phyloP scores from a whole-genome alignment of 495 filamentous ascomycete species.

The Bombardia bombarda region DNA sequence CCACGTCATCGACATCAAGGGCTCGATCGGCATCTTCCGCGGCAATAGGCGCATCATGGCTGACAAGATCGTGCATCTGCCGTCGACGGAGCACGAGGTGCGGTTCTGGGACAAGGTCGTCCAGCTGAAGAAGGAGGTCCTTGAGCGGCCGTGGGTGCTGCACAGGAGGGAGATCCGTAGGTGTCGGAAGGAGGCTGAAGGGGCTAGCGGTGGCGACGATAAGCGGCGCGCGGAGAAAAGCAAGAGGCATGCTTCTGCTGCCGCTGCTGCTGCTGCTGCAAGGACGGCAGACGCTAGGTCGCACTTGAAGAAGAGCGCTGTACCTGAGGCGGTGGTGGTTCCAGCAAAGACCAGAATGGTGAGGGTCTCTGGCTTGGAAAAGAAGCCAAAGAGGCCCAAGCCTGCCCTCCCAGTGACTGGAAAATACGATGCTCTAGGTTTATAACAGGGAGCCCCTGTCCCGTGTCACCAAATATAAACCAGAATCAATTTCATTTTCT shows the following conservation, averaged over 20 bases:
- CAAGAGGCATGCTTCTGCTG: slow-evolving; percentile 17
- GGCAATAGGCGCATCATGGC: slow-evolving; percentile 56
- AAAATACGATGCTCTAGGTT: slow-evolving; percentile 20
- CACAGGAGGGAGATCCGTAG: slow-evolving; percentile 42
- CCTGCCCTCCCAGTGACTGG: slow-evolving; percentile 10
- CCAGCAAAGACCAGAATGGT: not conserved
- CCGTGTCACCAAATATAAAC: not conserved
- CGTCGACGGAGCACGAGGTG: slow-evolving; percentile 68
- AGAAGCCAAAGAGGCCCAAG: slow-evolving; percentile 7
- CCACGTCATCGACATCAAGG: slow-evolving; percentile 68
- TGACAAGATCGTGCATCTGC: slow-evolving; percentile 53
- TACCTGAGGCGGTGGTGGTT: not conserved
- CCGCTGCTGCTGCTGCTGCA: not conserved
- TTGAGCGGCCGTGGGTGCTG: slow-evolving; percentile 63
- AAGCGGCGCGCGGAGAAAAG: slow-evolving; percentile 28
- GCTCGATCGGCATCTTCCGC: slow-evolving; percentile 58
- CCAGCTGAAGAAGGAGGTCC: slow-evolving; percentile 53
- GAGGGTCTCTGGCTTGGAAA: slow-evolving; percentile 15
- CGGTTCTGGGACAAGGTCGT: slow-evolving; percentile 62
- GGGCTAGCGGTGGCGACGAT: too few relatives aligned
- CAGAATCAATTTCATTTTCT: too few relatives aligned
- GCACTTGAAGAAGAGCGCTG: not conserved
- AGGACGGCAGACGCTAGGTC: not conserved
- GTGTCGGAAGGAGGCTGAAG: slow-evolving; percentile 44
- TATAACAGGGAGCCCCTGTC: too few relatives aligned